These are phyloP conservation scores for Aspergillus thermomutatus DNA, from an alignment of 2,329 filamentous ascomycete genomes.

Conservation along the genomic window DNA sequence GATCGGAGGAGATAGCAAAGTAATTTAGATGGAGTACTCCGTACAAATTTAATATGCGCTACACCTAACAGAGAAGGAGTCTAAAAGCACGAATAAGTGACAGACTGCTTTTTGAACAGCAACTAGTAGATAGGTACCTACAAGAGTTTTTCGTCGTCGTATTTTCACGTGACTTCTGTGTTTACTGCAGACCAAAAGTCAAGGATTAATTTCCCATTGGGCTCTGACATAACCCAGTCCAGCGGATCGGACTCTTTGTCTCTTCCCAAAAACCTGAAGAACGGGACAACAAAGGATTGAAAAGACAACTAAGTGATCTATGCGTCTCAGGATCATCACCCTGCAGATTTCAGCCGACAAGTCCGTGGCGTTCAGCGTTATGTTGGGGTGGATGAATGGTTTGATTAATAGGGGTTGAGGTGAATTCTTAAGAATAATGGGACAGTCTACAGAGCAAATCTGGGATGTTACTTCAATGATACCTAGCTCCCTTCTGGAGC, in stretches of 20 bases:
- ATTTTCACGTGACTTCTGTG: not conserved
- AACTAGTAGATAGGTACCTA: no score
- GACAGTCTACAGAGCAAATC: no score
- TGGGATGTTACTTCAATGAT: not conserved
- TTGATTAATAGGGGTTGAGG: no score
- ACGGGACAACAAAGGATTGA: not conserved
- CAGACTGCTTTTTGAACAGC: no score
- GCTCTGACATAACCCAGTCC: constrained; percentile 15
- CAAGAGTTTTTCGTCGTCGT: no score
- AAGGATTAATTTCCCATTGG: not conserved
- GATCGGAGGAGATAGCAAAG: not conserved
- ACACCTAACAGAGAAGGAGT: not conserved
- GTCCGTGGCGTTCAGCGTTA: not conserved
- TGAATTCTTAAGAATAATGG: no score
- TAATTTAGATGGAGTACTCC: no score
- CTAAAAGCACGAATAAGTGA: not conserved
- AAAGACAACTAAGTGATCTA: not conserved
- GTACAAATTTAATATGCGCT: not conserved
- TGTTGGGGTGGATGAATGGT: not conserved
- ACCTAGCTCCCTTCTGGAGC: no score
- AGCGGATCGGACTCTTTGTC: constrained; percentile 19
- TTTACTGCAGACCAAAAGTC: not conserved
- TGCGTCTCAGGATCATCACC: not conserved
- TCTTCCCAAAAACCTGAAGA: constrained; percentile 4
- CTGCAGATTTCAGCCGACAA: not conserved